phyloP scores from a whole-genome alignment of 2,329 filamentous ascomycete species.

The Aspergillus transmontanensis region DNA sequence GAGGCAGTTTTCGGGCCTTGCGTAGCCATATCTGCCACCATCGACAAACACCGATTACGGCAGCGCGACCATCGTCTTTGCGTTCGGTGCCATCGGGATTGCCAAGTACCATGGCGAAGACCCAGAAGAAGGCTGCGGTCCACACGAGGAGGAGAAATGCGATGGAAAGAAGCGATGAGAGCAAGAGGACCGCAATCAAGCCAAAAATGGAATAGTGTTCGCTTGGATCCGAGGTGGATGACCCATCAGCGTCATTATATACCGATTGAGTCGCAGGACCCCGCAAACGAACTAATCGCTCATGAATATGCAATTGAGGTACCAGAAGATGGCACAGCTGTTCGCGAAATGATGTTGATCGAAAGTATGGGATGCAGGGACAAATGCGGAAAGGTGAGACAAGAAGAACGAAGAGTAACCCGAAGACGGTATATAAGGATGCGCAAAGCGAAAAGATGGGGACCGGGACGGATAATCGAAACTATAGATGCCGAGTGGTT shows the following conservation, averaged over 20 bases:
- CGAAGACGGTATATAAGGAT: slow-evolving; percentile 57
- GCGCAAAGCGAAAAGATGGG: slow-evolving; percentile 58
- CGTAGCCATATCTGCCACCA: slow-evolving; percentile 64
- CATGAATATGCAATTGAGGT: slow-evolving; percentile 55
- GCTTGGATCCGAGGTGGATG: slow-evolving; percentile 28
- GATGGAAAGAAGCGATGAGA: slow-evolving; percentile 60
- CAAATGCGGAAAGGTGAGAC: slow-evolving; percentile 59
- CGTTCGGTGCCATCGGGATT: slow-evolving; percentile 63
- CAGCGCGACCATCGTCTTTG: slow-evolving; percentile 62
- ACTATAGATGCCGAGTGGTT: slow-evolving; percentile 35
- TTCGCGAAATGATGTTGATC: slow-evolving; percentile 49
- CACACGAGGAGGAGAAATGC: slow-evolving; percentile 60
- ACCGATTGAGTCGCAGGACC: slow-evolving; percentile 33
- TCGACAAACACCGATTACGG: slow-evolving; percentile 59
- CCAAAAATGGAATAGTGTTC: slow-evolving; percentile 38
- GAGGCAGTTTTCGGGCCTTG: slow-evolving; percentile 30
- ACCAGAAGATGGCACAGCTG: slow-evolving; percentile 57
- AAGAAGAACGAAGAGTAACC: slow-evolving; percentile 53
- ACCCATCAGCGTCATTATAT: slow-evolving; percentile 46
- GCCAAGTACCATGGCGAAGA: slow-evolving; percentile 62
- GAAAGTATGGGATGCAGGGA: slow-evolving; percentile 45
- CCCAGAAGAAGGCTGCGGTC: slow-evolving; percentile 64
- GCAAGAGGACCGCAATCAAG: slow-evolving; percentile 56
- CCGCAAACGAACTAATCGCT: slow-evolving; percentile 36
- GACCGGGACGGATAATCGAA: slow-evolving; percentile 58